Percentiles rank a stretch among this genome's conserved stretches.
These are phyloP conservation scores for Meyerozyma smithsonii DNA, from an alignment of 1,139 yeast species.

Conservation along the genomic window DNA sequence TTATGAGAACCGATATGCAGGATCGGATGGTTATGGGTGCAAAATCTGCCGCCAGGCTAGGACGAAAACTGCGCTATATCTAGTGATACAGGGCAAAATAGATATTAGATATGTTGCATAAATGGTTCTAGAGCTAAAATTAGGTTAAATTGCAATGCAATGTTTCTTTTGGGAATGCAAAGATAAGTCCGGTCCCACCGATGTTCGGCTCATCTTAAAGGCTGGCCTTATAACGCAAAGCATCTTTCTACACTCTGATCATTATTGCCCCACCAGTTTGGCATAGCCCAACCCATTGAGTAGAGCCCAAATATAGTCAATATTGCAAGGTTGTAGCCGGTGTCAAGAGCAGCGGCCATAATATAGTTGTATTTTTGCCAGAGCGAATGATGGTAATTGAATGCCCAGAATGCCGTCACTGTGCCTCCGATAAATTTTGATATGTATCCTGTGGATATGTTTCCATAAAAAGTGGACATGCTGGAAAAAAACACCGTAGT, in stretches of 20 bases:
- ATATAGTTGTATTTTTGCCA: constrained; percentile 45
- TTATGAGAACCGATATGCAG: not conserved
- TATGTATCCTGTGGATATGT: constrained; percentile 45
- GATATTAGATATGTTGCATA: too few relatives aligned
- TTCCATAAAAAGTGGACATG: constrained; percentile 45
- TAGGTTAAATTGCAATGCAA: too few relatives aligned
- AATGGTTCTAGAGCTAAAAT: too few relatives aligned
- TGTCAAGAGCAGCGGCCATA: constrained; percentile 47
- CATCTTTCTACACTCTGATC: constrained; percentile 39
- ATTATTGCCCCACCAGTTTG: constrained; percentile 49
- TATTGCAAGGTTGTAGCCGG: constrained; percentile 42
- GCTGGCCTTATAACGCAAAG: constrained; percentile 18
- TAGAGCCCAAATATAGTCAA: constrained; percentile 33
- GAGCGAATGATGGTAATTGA: constrained; percentile 27
- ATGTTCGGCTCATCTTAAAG: not conserved
- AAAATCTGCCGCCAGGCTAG: not conserved
- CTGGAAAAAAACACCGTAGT: constrained; percentile 47
- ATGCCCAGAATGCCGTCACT: constrained; percentile 41
- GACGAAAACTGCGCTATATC: too few relatives aligned
- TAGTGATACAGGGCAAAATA: too few relatives aligned
- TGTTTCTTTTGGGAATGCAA: too few relatives aligned
- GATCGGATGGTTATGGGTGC: not conserved
- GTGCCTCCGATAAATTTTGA: constrained; percentile 46
- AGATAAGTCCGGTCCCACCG: too few relatives aligned
- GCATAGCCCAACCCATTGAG: constrained; percentile 32